A percentile compares a stretch with the other conserved stretches of the same genome.
Evolutionary conservation across 441 rosid genomes (phyloP).

Genomic region (Brassica balearica): DNA sequence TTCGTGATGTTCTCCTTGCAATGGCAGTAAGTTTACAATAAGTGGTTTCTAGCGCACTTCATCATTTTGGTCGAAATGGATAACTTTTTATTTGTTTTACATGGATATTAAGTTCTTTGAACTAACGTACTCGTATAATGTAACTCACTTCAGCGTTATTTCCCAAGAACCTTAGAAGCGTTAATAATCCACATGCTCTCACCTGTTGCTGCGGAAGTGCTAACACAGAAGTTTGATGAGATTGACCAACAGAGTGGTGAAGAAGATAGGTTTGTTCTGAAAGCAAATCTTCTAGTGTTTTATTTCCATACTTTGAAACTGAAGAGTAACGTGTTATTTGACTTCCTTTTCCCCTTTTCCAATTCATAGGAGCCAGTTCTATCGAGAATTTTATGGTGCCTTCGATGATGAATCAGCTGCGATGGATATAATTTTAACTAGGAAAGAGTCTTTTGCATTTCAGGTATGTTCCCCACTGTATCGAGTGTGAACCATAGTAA

Average conservation of each 20-base stretch:
- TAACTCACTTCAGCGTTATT: constrained; percentile 63
- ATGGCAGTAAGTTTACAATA: constrained; percentile 65
- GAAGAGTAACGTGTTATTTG: constrained; percentile 24
- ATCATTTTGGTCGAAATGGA: not conserved
- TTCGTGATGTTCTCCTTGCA: constrained; percentile 66
- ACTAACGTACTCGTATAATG: constrained; percentile 13
- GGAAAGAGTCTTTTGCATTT: constrained; percentile 77
- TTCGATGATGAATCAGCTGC: constrained; percentile 89
- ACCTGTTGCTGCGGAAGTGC: constrained; percentile 86
- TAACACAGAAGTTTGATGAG: constrained; percentile 82
- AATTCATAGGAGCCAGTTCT: constrained; percentile 72
- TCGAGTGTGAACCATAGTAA: constrained; percentile 10
- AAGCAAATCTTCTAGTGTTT: constrained; percentile 13
- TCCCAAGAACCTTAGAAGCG: constrained; percentile 91
- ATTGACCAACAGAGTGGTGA: constrained; percentile 67
- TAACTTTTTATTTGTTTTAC: not conserved
- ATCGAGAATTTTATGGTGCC: constrained; percentile 69
- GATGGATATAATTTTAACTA: constrained; percentile 79
- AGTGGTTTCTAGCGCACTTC: constrained; percentile 3
- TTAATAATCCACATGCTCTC: constrained; percentile 81
- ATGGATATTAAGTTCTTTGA: constrained; percentile 8
- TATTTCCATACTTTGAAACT: constrained; percentile 18
- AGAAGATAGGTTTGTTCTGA: constrained; percentile 62
- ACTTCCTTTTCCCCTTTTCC: constrained; percentile 26
- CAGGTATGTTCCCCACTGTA: constrained; percentile 53